Evolutionary conservation across 306 rosid species (phyloP).

Genomic region (Begonia loranthoides): DNA sequence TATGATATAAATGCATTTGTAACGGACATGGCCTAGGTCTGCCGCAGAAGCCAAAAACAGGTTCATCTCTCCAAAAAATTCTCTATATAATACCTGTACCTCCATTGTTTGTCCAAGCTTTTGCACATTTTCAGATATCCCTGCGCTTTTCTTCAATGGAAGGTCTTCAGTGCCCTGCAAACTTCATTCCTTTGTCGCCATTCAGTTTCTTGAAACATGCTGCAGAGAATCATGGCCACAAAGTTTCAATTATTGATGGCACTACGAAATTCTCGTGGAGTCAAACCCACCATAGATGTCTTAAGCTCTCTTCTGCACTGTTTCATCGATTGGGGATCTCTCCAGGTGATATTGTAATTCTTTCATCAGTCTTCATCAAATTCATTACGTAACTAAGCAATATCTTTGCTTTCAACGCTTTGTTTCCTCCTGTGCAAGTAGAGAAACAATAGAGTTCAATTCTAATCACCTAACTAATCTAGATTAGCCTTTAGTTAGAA

Average conservation of each 20-base stretch:
- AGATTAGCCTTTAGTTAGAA: background rate
- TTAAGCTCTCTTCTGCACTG: constrained; percentile 47
- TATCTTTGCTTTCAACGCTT: no score
- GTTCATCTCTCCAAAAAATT: no score
- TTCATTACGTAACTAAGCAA: no score
- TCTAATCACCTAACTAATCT: background rate
- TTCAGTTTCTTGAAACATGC: constrained; percentile 43
- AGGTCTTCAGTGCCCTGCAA: constrained; percentile 19
- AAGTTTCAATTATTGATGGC: constrained; percentile 29
- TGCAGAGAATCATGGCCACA: constrained; percentile 23
- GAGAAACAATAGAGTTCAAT: no score
- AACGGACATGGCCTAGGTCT: no score
- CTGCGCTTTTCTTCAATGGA: constrained; percentile 1
- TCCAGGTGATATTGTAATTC: constrained; percentile 38
- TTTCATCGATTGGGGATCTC: constrained; percentile 35
- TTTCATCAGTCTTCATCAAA: background rate
- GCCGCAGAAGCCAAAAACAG: no score
- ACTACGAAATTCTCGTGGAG: constrained; percentile 33
- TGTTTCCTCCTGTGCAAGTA: background rate
- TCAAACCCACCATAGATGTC: constrained; percentile 42
- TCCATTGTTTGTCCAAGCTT: background rate
- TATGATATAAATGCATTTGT: no score
- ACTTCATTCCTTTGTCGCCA: constrained; percentile 41
- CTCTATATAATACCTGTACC: background rate
- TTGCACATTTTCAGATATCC: no score